Evolutionary conservation across 345 rosid genomes (phyloP), one percentile per base, ranked within the genome.

Genomic region (Melaleuca alternifolia): DNA sequence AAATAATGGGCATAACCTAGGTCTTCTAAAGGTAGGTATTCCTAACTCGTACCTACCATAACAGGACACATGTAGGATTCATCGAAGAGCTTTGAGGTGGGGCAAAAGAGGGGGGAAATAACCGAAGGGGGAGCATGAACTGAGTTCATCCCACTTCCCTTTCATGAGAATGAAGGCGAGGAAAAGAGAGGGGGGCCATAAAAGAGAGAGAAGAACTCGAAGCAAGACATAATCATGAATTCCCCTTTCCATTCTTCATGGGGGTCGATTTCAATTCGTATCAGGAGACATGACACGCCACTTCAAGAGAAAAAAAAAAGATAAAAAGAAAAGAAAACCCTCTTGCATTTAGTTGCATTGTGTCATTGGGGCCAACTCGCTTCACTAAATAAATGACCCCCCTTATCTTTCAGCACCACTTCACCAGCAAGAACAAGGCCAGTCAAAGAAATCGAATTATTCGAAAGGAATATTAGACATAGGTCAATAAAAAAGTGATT

Each of bases 321-420:
- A 41, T 1, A 3, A 15, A 51, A 52, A 71, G 37, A 30, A 65
- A 37, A 18, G 48, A 86, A 90, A 62, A 83, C 89, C 88, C 85
- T 87, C 89, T 88, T 51, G 84, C 87, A 89, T 84, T 87, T 89
- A 86, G 88, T 89, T 89, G 93, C 87, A 87, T 88, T 89, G 84
- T 85, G 83, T 86, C 81, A 28, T 84, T 89, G 86, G 90, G 90
- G 48, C 91, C 89, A 84, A 87, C 52, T 83, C 71, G 56, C 57
- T 85, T 52, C 88, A 28, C 53, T 37, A 54, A 14, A 33, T 54
- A 50, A n/a, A 41, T 48, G 50, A 41, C 46, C 41, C 77, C 87
- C 86, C 87, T 87, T 54, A 85, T 86, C 87, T 84, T 79, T 82
- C 91, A 86, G 81, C 88, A 85, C 81, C 90, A 87, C 85, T 89